A percentile compares a stretch with the other conserved stretches of the same genome.
Conservation (phyloP, 345 rosid species). For the Salix suchowensis region DNA sequence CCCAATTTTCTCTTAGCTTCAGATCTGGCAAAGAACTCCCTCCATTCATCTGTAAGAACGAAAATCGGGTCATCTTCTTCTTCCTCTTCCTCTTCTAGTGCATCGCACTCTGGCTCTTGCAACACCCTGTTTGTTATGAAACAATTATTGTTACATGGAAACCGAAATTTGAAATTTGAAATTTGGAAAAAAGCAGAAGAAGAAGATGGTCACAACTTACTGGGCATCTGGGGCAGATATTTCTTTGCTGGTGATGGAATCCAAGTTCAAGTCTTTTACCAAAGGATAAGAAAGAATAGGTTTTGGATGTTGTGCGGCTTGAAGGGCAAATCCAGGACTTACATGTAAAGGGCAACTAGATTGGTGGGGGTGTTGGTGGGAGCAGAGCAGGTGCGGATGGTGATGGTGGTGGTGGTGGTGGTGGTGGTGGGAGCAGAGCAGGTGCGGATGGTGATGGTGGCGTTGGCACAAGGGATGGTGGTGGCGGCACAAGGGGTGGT, state of each 20-base stretch:
- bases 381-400: background rate
- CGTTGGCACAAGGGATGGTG: constrained; percentile 1
- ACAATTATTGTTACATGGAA: background rate
- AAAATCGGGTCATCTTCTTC: constrained; percentile 40
- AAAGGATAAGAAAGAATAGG: background rate
- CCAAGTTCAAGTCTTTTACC: constrained; percentile 11
- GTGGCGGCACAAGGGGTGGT: background rate
- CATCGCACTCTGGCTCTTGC: constrained; percentile 33
- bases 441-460: constrained; percentile 11
- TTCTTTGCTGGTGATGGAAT: background rate
- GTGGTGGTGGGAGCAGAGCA: background rate
- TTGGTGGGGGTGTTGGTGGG: constrained; percentile 15
- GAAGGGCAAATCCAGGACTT: constrained; percentile 7
- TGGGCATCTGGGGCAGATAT: background rate
- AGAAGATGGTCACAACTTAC: constrained; percentile 20
- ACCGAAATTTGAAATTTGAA: background rate
- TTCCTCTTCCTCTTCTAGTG: constrained; percentile 13
- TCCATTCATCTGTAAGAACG: constrained; percentile 61
- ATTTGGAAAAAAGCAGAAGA: background rate
- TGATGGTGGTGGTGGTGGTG: background rate
- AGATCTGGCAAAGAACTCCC: constrained; percentile 53
- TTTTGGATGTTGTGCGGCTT: background rate
- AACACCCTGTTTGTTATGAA: constrained; percentile 15
- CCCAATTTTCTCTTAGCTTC: constrained; percentile 55
- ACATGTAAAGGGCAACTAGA: constrained; percentile 1